A percentile compares a stretch with the other conserved stretches of the same genome.
These are phyloP conservation scores for Trichoderma endophyticum DNA, from an alignment of 2,329 filamentous ascomycete genomes.

Conservation along the genomic window DNA sequence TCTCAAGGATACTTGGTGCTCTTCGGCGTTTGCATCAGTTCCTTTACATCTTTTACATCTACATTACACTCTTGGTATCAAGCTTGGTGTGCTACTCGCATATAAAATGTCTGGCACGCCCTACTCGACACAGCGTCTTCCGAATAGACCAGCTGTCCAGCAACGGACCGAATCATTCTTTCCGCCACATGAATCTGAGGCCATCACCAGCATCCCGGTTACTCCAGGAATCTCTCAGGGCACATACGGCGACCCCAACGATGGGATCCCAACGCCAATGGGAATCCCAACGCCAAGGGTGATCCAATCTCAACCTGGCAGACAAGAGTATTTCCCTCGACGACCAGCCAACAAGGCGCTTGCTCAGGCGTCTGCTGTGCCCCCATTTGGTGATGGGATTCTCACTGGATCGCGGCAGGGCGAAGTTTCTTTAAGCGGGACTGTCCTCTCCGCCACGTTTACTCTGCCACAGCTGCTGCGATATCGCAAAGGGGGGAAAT, in stretches of 20 bases:
- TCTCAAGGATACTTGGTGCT: neutral
- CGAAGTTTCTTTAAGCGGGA: slow-evolving; percentile 42
- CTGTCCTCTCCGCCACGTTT: slow-evolving; percentile 62
- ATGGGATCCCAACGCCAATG: neutral
- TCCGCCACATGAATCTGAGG: neutral
- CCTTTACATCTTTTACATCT: neutral
- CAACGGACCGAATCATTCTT: neutral
- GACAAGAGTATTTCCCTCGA: neutral
- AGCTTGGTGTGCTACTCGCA: neutral
- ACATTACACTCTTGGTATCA: neutral
- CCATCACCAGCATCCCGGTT: slow-evolving; percentile 12
- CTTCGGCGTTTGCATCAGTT: neutral
- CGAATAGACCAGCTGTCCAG: neutral
- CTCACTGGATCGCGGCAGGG: neutral
- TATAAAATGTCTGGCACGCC: neutral
- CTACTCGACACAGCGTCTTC: neutral
- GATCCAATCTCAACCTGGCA: neutral
- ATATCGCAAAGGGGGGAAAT: slow-evolving; percentile 55
- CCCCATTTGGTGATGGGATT: neutral
- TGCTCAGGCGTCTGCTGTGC: neutral
- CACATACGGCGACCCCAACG: neutral
- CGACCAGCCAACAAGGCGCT: neutral
- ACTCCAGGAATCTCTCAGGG: slow-evolving; percentile 14
- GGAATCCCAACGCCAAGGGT: neutral
- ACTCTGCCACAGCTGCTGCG: slow-evolving; percentile 57